These are phyloP conservation scores for Didymellaceae sp. DNA, from an alignment of 2,329 filamentous ascomycete genomes.

Conservation along the genomic window DNA sequence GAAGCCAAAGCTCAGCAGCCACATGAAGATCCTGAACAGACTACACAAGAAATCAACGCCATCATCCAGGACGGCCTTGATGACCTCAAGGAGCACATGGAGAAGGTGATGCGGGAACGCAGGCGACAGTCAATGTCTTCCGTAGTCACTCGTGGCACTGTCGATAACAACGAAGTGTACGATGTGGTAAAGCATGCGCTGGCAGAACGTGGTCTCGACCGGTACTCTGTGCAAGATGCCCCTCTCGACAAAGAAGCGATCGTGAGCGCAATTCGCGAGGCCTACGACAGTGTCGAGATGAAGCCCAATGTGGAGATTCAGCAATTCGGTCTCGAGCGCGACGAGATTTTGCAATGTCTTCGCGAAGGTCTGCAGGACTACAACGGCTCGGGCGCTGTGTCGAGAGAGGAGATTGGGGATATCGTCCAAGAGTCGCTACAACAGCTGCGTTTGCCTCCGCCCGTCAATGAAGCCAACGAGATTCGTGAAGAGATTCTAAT, in stretches of 20 bases:
- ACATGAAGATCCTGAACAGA: conserved; percentile 43
- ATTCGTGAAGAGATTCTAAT: conserved; percentile 84
- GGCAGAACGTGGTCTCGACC: conserved; percentile 58
- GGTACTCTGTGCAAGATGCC: conserved; percentile 52
- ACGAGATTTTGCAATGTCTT: conserved; percentile 86
- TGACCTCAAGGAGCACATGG: conserved; percentile 85
- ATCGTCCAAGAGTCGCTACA: conserved; percentile 87
- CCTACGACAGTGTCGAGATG: conserved; percentile 79
- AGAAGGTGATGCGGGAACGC: conserved; percentile 77
- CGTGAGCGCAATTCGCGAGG: conserved; percentile 83
- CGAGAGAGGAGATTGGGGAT: conserved; percentile 82
- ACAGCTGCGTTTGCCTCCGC: conserved; percentile 75
- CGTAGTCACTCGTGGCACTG: conserved; percentile 64
- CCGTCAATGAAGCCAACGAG: conserved; percentile 71
- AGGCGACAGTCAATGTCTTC: conserved; percentile 70
- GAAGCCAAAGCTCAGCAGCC: conserved; percentile 54
- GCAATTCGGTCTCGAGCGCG: conserved; percentile 86
- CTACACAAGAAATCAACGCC: conserved; percentile 73
- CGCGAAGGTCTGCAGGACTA: conserved; percentile 85
- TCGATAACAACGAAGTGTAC: conserved; percentile 86
- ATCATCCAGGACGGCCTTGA: conserved; percentile 82
- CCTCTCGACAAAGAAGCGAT: conserved; percentile 76
- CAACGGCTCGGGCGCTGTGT: conserved; percentile 64
- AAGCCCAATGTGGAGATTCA: conserved; percentile 92
- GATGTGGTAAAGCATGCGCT: conserved; percentile 80